Percentiles rank a stretch among this genome's conserved stretches.
These are phyloP conservation scores for Hemileccinum rubropunctum DNA, from an alignment of 768 basidiomycete genomes.

Conservation along the genomic window DNA sequence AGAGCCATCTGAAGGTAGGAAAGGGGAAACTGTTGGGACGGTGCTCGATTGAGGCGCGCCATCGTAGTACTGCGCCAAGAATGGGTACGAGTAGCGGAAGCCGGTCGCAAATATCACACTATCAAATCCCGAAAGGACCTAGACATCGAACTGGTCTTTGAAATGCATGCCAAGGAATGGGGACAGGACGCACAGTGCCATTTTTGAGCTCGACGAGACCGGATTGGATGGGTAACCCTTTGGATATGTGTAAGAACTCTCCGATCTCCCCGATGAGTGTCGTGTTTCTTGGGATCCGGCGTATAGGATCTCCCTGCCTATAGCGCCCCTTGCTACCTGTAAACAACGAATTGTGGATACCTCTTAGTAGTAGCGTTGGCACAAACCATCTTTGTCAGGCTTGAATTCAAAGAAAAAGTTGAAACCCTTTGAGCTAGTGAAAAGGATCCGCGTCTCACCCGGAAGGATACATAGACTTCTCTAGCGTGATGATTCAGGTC, in stretches of 20 bases:
- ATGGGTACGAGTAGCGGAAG: constrained; percentile 14
- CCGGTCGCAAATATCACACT: constrained; percentile 13
- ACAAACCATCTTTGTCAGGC: constrained; percentile 4
- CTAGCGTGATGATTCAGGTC: constrained; percentile 9
- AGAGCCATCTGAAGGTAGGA: constrained; percentile 11
- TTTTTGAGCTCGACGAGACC: constrained; percentile 14
- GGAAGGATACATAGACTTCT: constrained; percentile 11
- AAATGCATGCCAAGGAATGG: not conserved
- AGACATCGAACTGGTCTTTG: not conserved
- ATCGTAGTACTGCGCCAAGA: constrained; percentile 17
- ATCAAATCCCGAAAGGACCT: constrained; percentile 14
- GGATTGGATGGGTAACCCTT: constrained; percentile 12
- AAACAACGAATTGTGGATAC: too few relatives aligned
- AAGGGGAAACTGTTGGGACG: not conserved
- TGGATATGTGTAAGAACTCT: constrained; percentile 3
- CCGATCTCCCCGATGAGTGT: constrained; percentile 14
- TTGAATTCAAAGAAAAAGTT: not conserved
- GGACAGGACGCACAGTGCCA: constrained; percentile 5
- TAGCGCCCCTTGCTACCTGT: not conserved
- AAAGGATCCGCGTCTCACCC: constrained; percentile 7
- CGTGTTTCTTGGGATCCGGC: constrained; percentile 10
- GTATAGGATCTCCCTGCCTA: not conserved
- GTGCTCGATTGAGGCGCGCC: not conserved
- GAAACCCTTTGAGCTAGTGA: too few relatives aligned
- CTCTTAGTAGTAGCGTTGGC: not conserved